A percentile compares a stretch with the other conserved stretches of the same genome.
Conservation (phyloP, 768 basidiomycete genomes). For the Hemileccinum impolitum region DNA sequence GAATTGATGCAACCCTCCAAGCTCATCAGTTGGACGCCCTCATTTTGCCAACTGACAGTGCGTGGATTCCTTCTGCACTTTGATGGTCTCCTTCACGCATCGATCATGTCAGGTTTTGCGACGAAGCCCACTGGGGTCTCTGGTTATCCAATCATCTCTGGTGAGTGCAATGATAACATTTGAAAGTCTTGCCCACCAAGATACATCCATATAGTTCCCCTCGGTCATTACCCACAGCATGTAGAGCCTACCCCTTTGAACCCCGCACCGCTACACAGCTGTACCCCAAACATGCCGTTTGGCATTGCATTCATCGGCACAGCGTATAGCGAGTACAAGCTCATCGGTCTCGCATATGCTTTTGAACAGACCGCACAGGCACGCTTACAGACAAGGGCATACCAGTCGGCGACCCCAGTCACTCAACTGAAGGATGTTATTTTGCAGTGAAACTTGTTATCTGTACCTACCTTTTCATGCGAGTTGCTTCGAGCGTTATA, state of each 20-base stretch:
- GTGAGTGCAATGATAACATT: slow-evolving; percentile 27
- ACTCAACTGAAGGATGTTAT: slow-evolving; percentile 45
- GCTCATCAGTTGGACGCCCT: slow-evolving; percentile 49
- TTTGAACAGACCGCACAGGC: slow-evolving; percentile 64
- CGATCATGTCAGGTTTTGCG: slow-evolving; percentile 21
- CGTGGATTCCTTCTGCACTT: background rate
- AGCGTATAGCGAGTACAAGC: slow-evolving; percentile 54
- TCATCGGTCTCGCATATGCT: slow-evolving; percentile 58
- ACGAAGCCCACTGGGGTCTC: slow-evolving; percentile 46
- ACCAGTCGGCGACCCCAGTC: slow-evolving; percentile 50
- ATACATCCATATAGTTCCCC: slow-evolving; percentile 40
- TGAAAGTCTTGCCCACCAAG: no score
- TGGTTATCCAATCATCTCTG: slow-evolving; percentile 65
- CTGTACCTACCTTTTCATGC: background rate
- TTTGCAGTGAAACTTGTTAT: slow-evolving; percentile 3
- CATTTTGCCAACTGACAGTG: slow-evolving; percentile 44
- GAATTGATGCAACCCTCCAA: slow-evolving; percentile 53
- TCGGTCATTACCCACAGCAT: slow-evolving; percentile 55
- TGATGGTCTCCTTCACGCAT: background rate
- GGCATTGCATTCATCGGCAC: slow-evolving; percentile 62
- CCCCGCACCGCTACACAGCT: slow-evolving; percentile 37
- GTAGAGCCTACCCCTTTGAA: slow-evolving; percentile 37
- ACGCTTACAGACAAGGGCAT: slow-evolving; percentile 46
- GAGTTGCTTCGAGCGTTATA: background rate
- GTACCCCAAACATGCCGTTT: slow-evolving; percentile 51